phyloP scores from a whole-genome alignment of 176 grass and related monocot genomes.

The Bolboschoenus planiculmis region DNA sequence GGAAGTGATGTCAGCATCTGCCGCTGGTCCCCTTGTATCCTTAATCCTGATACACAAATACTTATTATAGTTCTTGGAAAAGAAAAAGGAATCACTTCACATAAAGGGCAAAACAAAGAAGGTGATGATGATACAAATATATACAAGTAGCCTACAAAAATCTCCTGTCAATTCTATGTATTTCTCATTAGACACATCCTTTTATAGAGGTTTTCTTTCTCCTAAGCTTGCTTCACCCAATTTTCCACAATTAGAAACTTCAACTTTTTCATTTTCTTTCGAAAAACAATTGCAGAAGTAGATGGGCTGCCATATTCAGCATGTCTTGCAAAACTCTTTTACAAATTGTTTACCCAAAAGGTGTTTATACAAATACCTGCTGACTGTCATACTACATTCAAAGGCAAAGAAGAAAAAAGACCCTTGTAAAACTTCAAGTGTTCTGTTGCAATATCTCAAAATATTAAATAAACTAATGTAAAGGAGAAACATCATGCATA shows the following conservation, averaged over 20 bases:
- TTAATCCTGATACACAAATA: slow-evolving; percentile 43
- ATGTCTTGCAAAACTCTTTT: not conserved
- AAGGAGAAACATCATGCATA: not conserved
- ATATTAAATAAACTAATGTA: not conserved
- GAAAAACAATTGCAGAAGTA: not conserved
- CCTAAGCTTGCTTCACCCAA: not conserved
- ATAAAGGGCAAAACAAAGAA: not conserved
- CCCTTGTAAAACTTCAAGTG: not conserved
- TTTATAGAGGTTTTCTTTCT: not conserved
- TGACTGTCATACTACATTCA: not conserved
- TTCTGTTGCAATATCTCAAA: not conserved
- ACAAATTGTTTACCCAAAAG: not conserved
- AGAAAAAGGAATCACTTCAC: not conserved
- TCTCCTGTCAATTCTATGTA: not conserved
- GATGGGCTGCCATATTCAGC: not conserved
- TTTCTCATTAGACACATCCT: not conserved
- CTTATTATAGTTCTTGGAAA: not conserved
- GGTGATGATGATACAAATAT: not conserved
- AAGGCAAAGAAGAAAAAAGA: not conserved
- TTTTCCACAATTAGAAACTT: not conserved
- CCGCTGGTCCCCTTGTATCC: slow-evolving; percentile 60
- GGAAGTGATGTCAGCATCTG: slow-evolving; percentile 79
- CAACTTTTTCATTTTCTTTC: not conserved
- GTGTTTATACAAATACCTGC: not conserved
- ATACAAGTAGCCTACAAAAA: not conserved